phyloP scores from a whole-genome alignment of 2,329 filamentous ascomycete species.

The Eurotiales sp. region DNA sequence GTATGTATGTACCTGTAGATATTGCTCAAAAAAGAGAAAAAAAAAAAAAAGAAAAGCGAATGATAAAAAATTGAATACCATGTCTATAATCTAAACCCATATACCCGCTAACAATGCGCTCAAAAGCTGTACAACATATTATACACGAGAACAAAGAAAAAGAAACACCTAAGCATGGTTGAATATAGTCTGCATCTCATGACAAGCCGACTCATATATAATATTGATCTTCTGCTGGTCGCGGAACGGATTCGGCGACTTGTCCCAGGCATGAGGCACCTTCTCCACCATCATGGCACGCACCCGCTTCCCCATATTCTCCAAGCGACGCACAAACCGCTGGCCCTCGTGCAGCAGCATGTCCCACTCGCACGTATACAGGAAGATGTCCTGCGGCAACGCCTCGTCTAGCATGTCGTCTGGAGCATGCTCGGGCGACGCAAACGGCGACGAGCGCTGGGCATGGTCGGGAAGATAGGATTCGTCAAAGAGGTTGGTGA shows the following conservation, averaged over 20 bases:
- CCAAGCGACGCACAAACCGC: slow-evolving; percentile 39
- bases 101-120: background rate
- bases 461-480: slow-evolving; percentile 45
- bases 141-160: background rate
- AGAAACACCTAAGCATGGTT: slow-evolving; percentile 18
- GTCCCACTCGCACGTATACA: slow-evolving; percentile 64
- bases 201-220: slow-evolving; percentile 42
- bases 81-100: background rate
- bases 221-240: slow-evolving; percentile 41
- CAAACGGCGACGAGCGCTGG: slow-evolving; percentile 54
- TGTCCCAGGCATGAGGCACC: slow-evolving; percentile 48
- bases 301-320: slow-evolving; percentile 42
- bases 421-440: slow-evolving; percentile 56
- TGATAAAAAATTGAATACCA: too few species aligned
- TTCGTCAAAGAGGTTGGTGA: slow-evolving; percentile 49
- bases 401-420: slow-evolving; percentile 50
- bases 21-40: background rate
- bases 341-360: slow-evolving; percentile 62
- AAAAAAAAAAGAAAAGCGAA: too few species aligned
- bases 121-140: background rate
- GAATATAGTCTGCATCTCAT: slow-evolving; percentile 42
- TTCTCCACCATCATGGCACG: slow-evolving; percentile 45
- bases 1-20: background rate
- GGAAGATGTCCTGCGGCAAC: slow-evolving; percentile 57
- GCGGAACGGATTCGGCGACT: slow-evolving; percentile 45